phyloP scores from a whole-genome alignment of 768 basidiomycete genomes.

The Sutorius australiensis region DNA sequence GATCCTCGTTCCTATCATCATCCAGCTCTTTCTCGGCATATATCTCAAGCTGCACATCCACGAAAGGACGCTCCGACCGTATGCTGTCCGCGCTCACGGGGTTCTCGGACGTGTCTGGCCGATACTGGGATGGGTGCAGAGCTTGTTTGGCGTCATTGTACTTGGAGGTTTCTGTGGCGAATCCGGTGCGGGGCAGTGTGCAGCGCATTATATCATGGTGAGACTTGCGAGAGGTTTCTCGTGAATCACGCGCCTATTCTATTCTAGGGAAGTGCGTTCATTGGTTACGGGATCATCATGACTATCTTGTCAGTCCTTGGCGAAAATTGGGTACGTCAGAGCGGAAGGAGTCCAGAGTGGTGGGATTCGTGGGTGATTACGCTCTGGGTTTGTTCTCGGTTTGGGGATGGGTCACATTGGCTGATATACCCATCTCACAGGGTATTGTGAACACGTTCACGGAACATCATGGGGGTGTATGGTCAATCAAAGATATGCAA shows the following conservation, averaged over 20 bases:
- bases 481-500: constrained; percentile 94
- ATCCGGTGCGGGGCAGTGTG: constrained; percentile 69
- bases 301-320: constrained; percentile 74
- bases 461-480: constrained; percentile 74
- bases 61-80: constrained; percentile 69
- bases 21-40: constrained; percentile 70
- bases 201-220: constrained; percentile 83
- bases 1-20: constrained; percentile 55
- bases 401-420: not conserved
- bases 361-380: constrained; percentile 74
- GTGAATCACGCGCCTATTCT: constrained; percentile 8
- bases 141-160: constrained; percentile 78
- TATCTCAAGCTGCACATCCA: constrained; percentile 93
- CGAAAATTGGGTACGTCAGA: constrained; percentile 70
- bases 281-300: constrained; percentile 82
- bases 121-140: constrained; percentile 83
- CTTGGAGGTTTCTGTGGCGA: constrained; percentile 80
- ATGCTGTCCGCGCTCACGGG: constrained; percentile 66
- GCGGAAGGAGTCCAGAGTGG: constrained; percentile 75
- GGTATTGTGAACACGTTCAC: constrained; percentile 84
- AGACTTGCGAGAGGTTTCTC: constrained; percentile 8
- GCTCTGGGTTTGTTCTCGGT: constrained; percentile 43
- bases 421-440: constrained; percentile 3
- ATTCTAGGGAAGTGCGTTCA: constrained; percentile 73
- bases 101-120: constrained; percentile 83